Conservation (phyloP, 495 filamentous ascomycete species). For the Penicillium turbatum region DNA sequence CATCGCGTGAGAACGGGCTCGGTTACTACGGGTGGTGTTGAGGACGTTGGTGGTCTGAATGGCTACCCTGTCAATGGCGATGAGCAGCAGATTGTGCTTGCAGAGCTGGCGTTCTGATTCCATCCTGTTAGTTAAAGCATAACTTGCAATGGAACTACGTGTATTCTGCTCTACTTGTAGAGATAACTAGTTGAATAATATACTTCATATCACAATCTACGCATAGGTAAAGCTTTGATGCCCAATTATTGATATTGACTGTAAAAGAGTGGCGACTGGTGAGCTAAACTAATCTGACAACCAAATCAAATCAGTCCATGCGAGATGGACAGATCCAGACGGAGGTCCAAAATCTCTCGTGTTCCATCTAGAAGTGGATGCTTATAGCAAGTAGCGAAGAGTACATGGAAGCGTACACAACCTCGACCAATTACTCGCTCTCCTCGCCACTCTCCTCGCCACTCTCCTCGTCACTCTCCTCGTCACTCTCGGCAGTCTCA, state of each 20-base stretch:
- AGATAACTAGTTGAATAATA: not conserved
- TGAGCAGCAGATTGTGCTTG: conserved; percentile 27
- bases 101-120: conserved; percentile 29
- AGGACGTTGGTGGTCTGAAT: not conserved
- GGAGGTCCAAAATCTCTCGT: not conserved
- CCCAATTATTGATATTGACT: not conserved
- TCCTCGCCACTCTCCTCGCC: conserved; percentile 63
- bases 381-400: not conserved
- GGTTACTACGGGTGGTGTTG: not conserved
- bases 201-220: not conserved
- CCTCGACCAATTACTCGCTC: conserved; percentile 18
- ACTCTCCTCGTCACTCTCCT: conserved; percentile 63
- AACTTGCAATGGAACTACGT: not conserved
- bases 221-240: not conserved
- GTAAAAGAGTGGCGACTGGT: conserved; percentile 27
- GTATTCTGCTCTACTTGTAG: not conserved
- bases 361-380: not conserved
- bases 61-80: not conserved
- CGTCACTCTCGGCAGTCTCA: conserved; percentile 82
- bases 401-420: not conserved
- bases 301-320: not conserved
- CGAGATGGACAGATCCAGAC: not conserved
- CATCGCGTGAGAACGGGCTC: conserved; percentile 1
- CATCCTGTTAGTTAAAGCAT: not conserved
- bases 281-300: conserved; percentile 18